phyloP scores from a whole-genome alignment of 768 basidiomycete species.

The Thelephora ganbajun region DNA sequence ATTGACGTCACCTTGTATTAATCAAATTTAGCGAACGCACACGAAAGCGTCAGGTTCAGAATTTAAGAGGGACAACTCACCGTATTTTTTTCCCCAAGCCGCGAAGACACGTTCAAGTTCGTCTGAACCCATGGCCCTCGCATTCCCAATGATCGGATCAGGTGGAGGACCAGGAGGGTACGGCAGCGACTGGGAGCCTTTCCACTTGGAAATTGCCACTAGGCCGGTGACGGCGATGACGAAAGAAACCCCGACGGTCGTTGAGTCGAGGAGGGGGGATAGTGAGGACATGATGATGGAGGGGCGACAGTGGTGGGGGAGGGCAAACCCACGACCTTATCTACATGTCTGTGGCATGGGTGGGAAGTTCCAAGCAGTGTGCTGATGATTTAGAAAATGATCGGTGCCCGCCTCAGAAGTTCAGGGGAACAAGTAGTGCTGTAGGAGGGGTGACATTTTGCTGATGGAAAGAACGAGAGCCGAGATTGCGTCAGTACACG shows the following conservation, averaged over 20 bases:
- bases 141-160: constrained; percentile 18
- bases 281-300: background rate
- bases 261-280: background rate
- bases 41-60: constrained; percentile 2
- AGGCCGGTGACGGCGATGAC: background rate
- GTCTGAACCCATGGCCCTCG: constrained; percentile 14
- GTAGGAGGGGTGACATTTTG: too few relatives aligned
- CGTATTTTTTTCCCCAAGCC: constrained; percentile 16
- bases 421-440: too few relatives aligned
- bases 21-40: background rate
- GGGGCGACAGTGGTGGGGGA: background rate
- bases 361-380: too few relatives aligned
- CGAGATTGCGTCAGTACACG: constrained; percentile 5
- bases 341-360: too few relatives aligned
- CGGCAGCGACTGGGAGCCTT: constrained; percentile 3
- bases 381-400: too few relatives aligned
- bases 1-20: constrained; percentile 19
- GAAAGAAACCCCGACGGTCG: background rate
- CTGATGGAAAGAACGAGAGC: constrained; percentile 5
- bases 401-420: too few relatives aligned
- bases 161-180: constrained; percentile 17
- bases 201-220: constrained; percentile 9
- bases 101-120: constrained; percentile 13
- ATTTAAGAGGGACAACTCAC: constrained; percentile 7
- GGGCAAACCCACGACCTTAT: too few relatives aligned